Conservation (phyloP, 352 stramenopile species). For the Phytophthora ramorum region DNA sequence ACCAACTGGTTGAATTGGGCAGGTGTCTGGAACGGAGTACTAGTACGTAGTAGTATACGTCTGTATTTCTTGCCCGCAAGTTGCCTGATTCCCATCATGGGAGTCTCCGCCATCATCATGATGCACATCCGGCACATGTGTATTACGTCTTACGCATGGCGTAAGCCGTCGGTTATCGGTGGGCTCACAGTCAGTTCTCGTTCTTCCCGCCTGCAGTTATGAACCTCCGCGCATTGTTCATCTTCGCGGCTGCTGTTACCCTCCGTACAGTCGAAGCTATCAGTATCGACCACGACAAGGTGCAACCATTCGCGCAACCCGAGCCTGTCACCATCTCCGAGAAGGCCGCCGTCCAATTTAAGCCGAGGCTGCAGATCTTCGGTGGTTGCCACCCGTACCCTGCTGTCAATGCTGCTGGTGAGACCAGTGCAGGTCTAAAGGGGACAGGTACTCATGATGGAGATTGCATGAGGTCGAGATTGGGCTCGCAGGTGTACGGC, state of each 20-base stretch:
- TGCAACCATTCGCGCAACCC: conserved; percentile 13
- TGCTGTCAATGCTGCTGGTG: conserved; percentile 23
- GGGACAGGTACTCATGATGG: background rate
- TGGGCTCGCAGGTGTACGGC: conserved; percentile 15
- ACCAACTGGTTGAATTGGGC: too few species aligned
- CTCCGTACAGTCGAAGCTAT: background rate
- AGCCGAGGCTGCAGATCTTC: conserved; percentile 35
- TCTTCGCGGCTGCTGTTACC: background rate
- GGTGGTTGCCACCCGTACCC: conserved; percentile 42
- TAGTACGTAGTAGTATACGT: too few species aligned
- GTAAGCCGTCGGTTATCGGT: too few species aligned
- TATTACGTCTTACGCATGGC: too few species aligned
- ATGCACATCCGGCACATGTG: too few species aligned
- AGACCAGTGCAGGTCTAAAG: conserved; percentile 17
- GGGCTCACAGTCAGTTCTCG: background rate
- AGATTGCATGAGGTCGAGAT: conserved; percentile 1
- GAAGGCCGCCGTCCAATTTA: conserved; percentile 37
- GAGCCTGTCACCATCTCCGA: too few species aligned
- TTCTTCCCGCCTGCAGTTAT: background rate
- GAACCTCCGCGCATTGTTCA: background rate
- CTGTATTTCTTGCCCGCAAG: too few species aligned
- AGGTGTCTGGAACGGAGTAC: too few species aligned
- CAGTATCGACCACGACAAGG: conserved; percentile 1
- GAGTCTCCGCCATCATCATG: too few species aligned
- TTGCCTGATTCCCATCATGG: too few species aligned